A percentile compares a stretch with the other conserved stretches of the same genome.
These are phyloP conservation scores for Hippophae gyantsensis DNA, from an alignment of 306 rosid species.

Conservation along the genomic window DNA sequence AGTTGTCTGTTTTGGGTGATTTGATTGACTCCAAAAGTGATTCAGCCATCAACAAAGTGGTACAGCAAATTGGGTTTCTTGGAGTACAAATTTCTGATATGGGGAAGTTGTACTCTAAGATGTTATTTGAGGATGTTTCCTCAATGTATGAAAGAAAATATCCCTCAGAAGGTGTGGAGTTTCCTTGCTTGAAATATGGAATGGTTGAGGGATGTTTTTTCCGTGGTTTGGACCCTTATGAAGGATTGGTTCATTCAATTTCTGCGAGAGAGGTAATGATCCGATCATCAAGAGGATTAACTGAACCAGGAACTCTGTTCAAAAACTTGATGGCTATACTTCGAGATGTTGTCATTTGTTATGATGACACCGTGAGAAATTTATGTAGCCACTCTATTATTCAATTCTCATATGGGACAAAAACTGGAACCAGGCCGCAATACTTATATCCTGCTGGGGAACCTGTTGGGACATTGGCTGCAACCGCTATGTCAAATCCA, in stretches of 20 bases:
- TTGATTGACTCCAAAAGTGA: slow-evolving; percentile 71
- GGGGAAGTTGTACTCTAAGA: slow-evolving; percentile 74
- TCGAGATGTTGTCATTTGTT: slow-evolving; percentile 80
- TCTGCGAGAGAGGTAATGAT: slow-evolving; percentile 73
- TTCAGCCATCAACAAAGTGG: slow-evolving; percentile 59
- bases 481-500: slow-evolving; percentile 96
- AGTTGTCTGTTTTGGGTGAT: slow-evolving; percentile 58
- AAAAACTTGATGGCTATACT: slow-evolving; percentile 94
- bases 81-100: slow-evolving; percentile 73
- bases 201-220: slow-evolving; percentile 61
- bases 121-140: slow-evolving; percentile 71
- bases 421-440: slow-evolving; percentile 29
- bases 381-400: slow-evolving; percentile 78
- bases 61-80: slow-evolving; percentile 83
- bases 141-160: slow-evolving; percentile 44
- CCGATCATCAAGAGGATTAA: slow-evolving; percentile 84
- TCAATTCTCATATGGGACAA: slow-evolving; percentile 68
- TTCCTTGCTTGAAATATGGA: slow-evolving; percentile 81
- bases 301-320: slow-evolving; percentile 91
- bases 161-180: slow-evolving; percentile 40
- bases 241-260: slow-evolving; percentile 83
- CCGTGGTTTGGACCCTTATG: slow-evolving; percentile 83
- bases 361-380: slow-evolving; percentile 86
- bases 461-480: slow-evolving; percentile 97
- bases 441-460: slow-evolving; percentile 79